Conservation (phyloP, 805 yeast species). For the Debaryomyces castellii region DNA sequence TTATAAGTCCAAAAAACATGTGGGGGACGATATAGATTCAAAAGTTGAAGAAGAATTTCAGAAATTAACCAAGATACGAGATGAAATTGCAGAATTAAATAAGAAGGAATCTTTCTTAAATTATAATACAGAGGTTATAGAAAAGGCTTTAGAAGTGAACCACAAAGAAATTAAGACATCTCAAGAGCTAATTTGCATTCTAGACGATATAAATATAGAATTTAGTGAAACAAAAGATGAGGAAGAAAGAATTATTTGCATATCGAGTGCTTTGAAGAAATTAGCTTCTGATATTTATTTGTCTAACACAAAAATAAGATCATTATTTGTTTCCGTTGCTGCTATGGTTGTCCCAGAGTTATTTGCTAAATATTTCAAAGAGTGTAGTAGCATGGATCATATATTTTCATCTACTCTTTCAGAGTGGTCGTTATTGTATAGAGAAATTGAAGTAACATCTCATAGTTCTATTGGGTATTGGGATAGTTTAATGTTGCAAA, state of each 20-base stretch:
- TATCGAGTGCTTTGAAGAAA: background rate
- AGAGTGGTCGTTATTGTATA: conserved; percentile 14
- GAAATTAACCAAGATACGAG: conserved; percentile 12
- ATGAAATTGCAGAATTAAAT: conserved; percentile 13
- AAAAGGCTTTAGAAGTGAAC: conserved; percentile 1
- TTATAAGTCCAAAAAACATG: conserved; percentile 1
- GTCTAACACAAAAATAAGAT: background rate
- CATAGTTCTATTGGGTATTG: conserved; percentile 8
- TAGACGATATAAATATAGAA: background rate
- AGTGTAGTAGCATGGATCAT: conserved; percentile 3
- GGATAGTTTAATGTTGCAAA: conserved; percentile 18
- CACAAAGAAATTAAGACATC: background rate
- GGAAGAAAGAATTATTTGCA: conserved; percentile 1
- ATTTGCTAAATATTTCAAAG: conserved; percentile 9
- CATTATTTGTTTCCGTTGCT: conserved; percentile 11
- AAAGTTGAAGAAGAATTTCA: conserved; percentile 12
- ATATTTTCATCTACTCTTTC: conserved; percentile 7
- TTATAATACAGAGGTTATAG: conserved; percentile 9
- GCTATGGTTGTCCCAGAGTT: conserved; percentile 3
- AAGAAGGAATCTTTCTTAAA: conserved; percentile 6
- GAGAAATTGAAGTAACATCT: conserved; percentile 7
- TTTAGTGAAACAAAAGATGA: background rate
- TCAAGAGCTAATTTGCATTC: background rate
- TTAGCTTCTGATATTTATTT: background rate
- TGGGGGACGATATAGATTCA: background rate